Base-by-base conservation (phyloP, 495 filamentous ascomycete species). In the Neurospora sp. region DNA sequence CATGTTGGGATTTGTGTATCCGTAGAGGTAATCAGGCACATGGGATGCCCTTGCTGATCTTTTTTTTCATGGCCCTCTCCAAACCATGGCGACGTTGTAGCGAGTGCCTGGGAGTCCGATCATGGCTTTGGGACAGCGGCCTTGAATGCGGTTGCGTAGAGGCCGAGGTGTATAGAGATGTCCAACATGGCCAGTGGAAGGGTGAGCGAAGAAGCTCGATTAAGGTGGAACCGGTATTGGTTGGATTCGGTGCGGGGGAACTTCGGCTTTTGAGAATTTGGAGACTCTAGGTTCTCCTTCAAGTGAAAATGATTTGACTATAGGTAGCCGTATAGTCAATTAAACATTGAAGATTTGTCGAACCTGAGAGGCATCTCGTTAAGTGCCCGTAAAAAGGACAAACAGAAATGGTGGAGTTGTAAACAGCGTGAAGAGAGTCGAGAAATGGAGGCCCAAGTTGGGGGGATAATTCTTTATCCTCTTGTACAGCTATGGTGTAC, bases 1-100 rank as follows among this genome's bases (percentile, higher is more conserved):
- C 76, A 78, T 78, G 70, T 70, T 65, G 10, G 27, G 53, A 37
- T 16, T 59, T 35, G 27, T 61, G 53, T 61, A 35, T 31, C 53
- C 22, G 53, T 31, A 35, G n/a, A 53, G 22, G 12, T 61, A 61
- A 61, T 35, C 53, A 61, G 53, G 53, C 53, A 35, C 22, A 61
- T 35, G 53, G 27, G 7, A 35, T 65, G 53, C 27, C 70, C 27
- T 27, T 20, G 40, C 70, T 18, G 41, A 12, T 71, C 8, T 3
- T 38, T 65, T 53, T 20, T 22, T 35, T 71, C 70, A 71, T 65
- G 44, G 42, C 42, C 70, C 41, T 45, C 40, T 71, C n/a, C n/a
- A 18, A 3, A 71, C 44, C 70, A 59, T 65, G 53, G 3, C 53
- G 53, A 65, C 53, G 53, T 37, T 65, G 53, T 65, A 65, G 53